A percentile compares a stretch with the other conserved stretches of the same genome.
These are phyloP conservation scores for Hypoxylon sp. DNA, from an alignment of 2,329 filamentous ascomycete genomes.

Conservation along the genomic window DNA sequence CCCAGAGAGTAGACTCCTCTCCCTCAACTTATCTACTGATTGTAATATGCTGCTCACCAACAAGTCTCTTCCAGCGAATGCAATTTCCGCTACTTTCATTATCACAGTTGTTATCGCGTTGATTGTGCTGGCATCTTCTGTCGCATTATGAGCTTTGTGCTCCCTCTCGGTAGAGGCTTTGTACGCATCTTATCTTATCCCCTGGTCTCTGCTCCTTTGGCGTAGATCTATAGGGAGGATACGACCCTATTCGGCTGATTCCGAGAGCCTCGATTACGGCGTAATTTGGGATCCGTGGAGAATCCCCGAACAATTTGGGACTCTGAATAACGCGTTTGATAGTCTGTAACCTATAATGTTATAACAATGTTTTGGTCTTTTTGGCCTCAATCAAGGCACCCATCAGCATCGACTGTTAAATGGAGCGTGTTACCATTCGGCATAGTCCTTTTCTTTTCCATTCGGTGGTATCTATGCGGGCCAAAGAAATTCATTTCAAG, in stretches of 20 bases:
- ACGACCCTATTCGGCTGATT: slow-evolving; percentile 10
- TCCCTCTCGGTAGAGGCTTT: slow-evolving; percentile 58
- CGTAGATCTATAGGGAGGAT: slow-evolving; percentile 54
- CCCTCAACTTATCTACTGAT: too few species aligned
- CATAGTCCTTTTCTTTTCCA: slow-evolving; percentile 57
- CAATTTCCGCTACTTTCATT: slow-evolving; percentile 40
- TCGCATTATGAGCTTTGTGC: slow-evolving; percentile 60
- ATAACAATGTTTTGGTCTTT: slow-evolving; percentile 70
- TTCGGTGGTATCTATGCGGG: slow-evolving; percentile 61
- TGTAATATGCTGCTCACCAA: slow-evolving; percentile 30
- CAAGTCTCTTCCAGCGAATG: slow-evolving; percentile 38
- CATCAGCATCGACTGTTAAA: slow-evolving; percentile 58
- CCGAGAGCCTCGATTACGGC: slow-evolving; percentile 4
- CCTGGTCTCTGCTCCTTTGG: slow-evolving; percentile 56
- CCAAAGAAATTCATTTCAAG: slow-evolving; percentile 57
- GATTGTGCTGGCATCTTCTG: slow-evolving; percentile 45
- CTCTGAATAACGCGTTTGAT: slow-evolving; percentile 66
- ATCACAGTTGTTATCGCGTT: slow-evolving; percentile 45
- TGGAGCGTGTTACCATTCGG: slow-evolving; percentile 61
- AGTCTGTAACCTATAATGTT: slow-evolving; percentile 64
- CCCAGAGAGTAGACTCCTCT: not conserved
- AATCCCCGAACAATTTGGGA: slow-evolving; percentile 63
- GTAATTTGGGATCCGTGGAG: slow-evolving; percentile 67
- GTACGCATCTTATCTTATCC: slow-evolving; percentile 59
- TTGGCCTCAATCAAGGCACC: slow-evolving; percentile 56